Evolutionary conservation across 2,329 filamentous ascomycete genomes (phyloP).

Genomic region (Geosmithia flava): DNA sequence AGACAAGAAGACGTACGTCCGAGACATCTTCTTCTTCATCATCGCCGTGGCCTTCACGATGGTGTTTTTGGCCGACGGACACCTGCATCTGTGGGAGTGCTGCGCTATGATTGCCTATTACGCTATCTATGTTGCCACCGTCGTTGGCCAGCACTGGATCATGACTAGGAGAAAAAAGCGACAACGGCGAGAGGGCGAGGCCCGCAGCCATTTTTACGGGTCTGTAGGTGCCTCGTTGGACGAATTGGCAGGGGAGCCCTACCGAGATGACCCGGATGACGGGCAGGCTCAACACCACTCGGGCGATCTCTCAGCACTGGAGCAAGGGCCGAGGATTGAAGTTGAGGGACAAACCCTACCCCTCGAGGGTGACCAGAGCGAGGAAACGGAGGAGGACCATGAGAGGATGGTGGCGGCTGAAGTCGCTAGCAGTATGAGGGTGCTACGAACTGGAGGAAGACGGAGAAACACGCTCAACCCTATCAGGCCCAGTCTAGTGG

Average conservation of each 20-base stretch:
- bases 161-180: constrained; percentile 47
- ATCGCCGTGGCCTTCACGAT: constrained; percentile 78
- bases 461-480: constrained; percentile 67
- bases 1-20: constrained; percentile 75
- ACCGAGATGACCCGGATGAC: constrained; percentile 46
- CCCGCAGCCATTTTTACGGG: constrained; percentile 61
- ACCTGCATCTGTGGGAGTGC: constrained; percentile 80
- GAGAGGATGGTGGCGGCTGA: constrained; percentile 64
- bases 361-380: constrained; percentile 6
- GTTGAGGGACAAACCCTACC: constrained; percentile 19
- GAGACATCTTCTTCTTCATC: constrained; percentile 89
- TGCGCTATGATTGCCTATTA: constrained; percentile 85
- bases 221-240: constrained; percentile 35
- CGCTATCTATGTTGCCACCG: constrained; percentile 74
- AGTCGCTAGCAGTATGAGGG: constrained; percentile 84
- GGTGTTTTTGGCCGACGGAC: constrained; percentile 74
- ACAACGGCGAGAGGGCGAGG: constrained; percentile 55
- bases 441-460: constrained; percentile 54
- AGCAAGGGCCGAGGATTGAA: constrained; percentile 34
- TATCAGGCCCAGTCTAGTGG: constrained; percentile 85
- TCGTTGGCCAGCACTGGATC: constrained; percentile 89
- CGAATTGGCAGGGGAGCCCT: constrained; percentile 42
- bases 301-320: constrained; percentile 20
- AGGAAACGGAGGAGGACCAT: constrained; percentile 38
- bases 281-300: constrained; percentile 8